phyloP scores from a whole-genome alignment of 1,284 basidiomycete species.

The Schizopora paradoxa region DNA sequence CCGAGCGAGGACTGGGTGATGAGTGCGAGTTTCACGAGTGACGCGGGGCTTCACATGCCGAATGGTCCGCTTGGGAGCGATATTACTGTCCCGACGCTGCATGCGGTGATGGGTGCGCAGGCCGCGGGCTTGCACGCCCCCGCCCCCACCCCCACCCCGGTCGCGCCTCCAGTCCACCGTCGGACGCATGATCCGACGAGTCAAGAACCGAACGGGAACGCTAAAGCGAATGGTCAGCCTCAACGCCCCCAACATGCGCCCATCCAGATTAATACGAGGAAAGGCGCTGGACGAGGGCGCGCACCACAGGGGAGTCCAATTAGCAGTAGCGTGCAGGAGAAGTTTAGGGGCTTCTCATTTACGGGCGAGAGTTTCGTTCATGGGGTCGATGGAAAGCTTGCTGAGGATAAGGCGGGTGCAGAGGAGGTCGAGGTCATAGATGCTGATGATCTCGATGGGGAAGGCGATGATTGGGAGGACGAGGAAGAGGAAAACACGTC shows the following conservation, averaged over 20 bases:
- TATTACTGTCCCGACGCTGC: constrained; percentile 12
- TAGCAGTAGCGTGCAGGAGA: constrained; percentile 89
- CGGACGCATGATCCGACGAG: constrained; percentile 13
- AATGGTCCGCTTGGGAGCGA: constrained; percentile 74
- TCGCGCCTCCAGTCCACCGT: neutral
- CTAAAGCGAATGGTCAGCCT: constrained; percentile 16
- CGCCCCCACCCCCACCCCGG: neutral
- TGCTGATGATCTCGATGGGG: constrained; percentile 43
- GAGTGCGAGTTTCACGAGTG: constrained; percentile 38
- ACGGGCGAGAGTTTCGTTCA: constrained; percentile 66
- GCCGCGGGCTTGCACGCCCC: neutral
- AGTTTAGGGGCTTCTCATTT: constrained; percentile 90
- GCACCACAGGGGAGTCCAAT: constrained; percentile 55
- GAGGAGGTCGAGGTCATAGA: constrained; percentile 40
- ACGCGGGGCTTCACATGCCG: constrained; percentile 46
- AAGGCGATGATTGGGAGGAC: constrained; percentile 44
- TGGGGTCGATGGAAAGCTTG: constrained; percentile 35
- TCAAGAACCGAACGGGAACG: constrained; percentile 17
- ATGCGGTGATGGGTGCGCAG: neutral
- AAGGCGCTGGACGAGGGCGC: constrained; percentile 37
- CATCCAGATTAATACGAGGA: constrained; percentile 12
- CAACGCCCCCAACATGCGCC: constrained; percentile 16
- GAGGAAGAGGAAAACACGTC: no score
- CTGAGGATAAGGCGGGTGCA: no score
- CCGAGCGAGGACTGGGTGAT: constrained; percentile 69